phyloP scores from a whole-genome alignment of 2,329 filamentous ascomycete species.

The Fusarium sp. region DNA sequence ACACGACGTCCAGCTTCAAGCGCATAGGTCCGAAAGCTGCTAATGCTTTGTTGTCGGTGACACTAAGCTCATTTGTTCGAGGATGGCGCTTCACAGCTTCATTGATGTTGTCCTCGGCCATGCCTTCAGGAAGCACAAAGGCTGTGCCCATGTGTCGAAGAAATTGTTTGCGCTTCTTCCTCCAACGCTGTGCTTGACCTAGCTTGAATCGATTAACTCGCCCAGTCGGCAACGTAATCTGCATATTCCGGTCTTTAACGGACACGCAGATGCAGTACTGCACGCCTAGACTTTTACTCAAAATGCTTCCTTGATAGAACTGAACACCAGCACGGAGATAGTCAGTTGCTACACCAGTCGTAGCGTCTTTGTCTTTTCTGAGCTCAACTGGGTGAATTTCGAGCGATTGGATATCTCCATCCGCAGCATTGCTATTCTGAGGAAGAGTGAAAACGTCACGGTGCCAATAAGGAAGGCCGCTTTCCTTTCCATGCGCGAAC shows the following conservation, averaged over 20 bases:
- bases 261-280: constrained; percentile 56
- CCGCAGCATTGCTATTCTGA: constrained; percentile 12
- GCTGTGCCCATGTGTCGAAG: constrained; percentile 49
- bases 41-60: constrained; percentile 5
- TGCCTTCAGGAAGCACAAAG: constrained; percentile 57
- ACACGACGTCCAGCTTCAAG: constrained; percentile 47
- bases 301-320: constrained; percentile 63
- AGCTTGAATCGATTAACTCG: constrained; percentile 47
- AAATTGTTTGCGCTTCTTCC: constrained; percentile 48
- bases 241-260: constrained; percentile 40
- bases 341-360: constrained; percentile 45
- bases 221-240: constrained; percentile 49
- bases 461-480: constrained; percentile 55
- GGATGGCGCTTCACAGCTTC: constrained; percentile 30
- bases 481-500: constrained; percentile 48
- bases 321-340: constrained; percentile 54
- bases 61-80: constrained; percentile 1
- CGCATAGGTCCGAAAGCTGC: constrained; percentile 33
- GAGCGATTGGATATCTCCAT: constrained; percentile 45
- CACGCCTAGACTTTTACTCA: constrained; percentile 60
- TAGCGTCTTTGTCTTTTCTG: constrained; percentile 5
- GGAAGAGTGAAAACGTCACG: constrained; percentile 53
- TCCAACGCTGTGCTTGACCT: constrained; percentile 48
- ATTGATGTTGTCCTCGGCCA: constrained; percentile 49
- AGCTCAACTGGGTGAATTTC: constrained; percentile 50